A percentile compares a stretch with the other conserved stretches of the same genome.
These are phyloP conservation scores for Fusarium longipes DNA, from an alignment of 2,329 filamentous ascomycete genomes.

Conservation along the genomic window DNA sequence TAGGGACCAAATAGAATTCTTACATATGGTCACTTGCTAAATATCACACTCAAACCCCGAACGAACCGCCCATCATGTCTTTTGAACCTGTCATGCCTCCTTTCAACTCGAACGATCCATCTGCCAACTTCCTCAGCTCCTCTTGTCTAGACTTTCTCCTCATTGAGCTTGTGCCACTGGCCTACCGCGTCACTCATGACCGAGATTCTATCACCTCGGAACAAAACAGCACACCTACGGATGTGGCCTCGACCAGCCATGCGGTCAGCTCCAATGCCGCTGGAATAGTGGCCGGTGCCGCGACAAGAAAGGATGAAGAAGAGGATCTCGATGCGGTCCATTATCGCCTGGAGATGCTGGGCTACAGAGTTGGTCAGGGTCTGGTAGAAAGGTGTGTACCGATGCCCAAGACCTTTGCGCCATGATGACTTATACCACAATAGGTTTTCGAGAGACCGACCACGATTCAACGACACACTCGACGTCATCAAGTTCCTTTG, in stretches of 20 bases:
- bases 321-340: conserved; percentile 87
- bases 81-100: conserved; percentile 77
- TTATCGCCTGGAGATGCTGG: conserved; percentile 82
- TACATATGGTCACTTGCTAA: neutral
- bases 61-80: conserved; percentile 65
- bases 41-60: neutral
- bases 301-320: conserved; percentile 70
- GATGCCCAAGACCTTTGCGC: neutral
- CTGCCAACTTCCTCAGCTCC: conserved; percentile 79
- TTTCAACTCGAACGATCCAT: conserved; percentile 78
- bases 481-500: conserved; percentile 99
- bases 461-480: conserved; percentile 89
- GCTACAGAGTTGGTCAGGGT: conserved; percentile 92
- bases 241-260: conserved; percentile 37
- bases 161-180: conserved; percentile 96
- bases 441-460: conserved; percentile 84
- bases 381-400: conserved; percentile 80
- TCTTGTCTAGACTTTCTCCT: conserved; percentile 94
- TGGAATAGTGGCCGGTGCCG: conserved; percentile 40
- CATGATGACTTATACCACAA: conserved; percentile 54
- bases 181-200: conserved; percentile 84
- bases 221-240: conserved; percentile 33
- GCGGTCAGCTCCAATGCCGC: conserved; percentile 44
- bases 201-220: conserved; percentile 64
- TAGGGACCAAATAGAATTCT: neutral